These are phyloP conservation scores for Pseudogymnoascus sp. DNA, from an alignment of 2,329 filamentous ascomycete genomes.

Conservation along the genomic window DNA sequence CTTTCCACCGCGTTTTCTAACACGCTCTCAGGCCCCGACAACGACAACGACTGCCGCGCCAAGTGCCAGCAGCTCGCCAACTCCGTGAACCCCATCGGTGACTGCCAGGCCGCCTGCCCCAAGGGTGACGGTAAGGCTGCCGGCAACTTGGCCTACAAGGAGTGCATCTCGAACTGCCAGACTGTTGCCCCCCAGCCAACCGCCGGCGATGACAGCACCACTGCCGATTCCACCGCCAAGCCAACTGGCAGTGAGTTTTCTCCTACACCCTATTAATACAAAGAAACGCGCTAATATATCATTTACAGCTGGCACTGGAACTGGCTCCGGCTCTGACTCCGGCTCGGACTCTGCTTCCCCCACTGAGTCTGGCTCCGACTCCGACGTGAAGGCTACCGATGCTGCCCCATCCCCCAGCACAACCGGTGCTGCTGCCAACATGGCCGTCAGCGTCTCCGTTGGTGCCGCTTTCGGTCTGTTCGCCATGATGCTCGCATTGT, in stretches of 20 bases:
- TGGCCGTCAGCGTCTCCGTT: conserved; percentile 4
- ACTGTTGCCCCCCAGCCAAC: not conserved
- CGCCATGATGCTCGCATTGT: conserved; percentile 4
- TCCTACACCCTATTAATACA: not conserved
- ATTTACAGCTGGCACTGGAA: not conserved
- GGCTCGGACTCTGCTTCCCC: not conserved
- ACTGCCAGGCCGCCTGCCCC: not conserved
- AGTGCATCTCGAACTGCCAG: not conserved
- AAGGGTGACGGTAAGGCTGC: not conserved
- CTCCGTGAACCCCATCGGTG: conserved; percentile 2
- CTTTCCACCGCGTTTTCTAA: not conserved
- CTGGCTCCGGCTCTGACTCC: not conserved
- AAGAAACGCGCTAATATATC: not conserved
- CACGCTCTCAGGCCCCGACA: not conserved
- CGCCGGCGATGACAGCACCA: not conserved
- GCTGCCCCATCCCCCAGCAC: not conserved
- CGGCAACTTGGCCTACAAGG: not conserved
- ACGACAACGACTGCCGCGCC: not conserved
- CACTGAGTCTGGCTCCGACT: not conserved
- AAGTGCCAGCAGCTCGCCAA: not conserved
- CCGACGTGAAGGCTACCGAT: not conserved
- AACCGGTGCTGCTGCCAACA: not conserved
- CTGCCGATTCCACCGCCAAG: not conserved
- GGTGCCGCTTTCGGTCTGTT: not conserved
- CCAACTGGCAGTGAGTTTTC: not conserved